phyloP scores from a whole-genome alignment of 768 basidiomycete species.

The Pleurotus ostreatus region DNA sequence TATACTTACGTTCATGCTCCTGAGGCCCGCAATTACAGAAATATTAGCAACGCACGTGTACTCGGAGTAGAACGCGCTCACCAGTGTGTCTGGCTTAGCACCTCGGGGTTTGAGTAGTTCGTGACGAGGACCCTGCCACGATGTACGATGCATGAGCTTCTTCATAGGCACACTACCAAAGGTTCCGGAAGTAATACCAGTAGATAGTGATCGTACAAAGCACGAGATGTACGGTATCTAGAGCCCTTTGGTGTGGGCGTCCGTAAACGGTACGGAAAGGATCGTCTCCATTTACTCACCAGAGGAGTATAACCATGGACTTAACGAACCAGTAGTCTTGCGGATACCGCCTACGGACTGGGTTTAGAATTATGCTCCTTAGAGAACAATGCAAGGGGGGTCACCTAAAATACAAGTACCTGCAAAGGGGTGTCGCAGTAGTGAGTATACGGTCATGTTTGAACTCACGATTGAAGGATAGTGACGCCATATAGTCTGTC shows the following conservation, averaged over 20 bases:
- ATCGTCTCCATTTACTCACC: constrained; percentile 16
- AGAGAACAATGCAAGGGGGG: background rate
- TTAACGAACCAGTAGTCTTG: constrained; percentile 36
- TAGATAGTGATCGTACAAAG: constrained; percentile 43
- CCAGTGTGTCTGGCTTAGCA: constrained; percentile 37
- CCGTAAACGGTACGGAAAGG: too few species aligned
- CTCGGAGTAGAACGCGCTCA: constrained; percentile 16
- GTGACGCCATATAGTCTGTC: constrained; percentile 44
- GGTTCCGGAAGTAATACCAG: constrained; percentile 23
- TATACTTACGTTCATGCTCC: constrained; percentile 38
- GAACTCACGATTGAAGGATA: constrained; percentile 35
- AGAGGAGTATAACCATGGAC: constrained; percentile 34
- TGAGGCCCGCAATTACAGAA: constrained; percentile 11
- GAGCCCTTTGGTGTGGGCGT: constrained; percentile 19
- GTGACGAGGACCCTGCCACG: constrained; percentile 40
- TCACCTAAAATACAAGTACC: constrained; percentile 41
- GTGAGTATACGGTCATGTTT: background rate
- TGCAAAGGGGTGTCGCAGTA: constrained; percentile 11
- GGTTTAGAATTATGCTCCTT: background rate
- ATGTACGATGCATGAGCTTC: background rate
- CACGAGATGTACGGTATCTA: constrained; percentile 43
- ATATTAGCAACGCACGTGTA: background rate
- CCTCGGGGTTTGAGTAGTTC: constrained; percentile 34
- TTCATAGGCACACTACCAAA: too few species aligned
- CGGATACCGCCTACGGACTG: constrained; percentile 29